Evolutionary conservation across 2,329 filamentous ascomycete genomes (phyloP).

Genomic region (Akanthomyces lecanii): DNA sequence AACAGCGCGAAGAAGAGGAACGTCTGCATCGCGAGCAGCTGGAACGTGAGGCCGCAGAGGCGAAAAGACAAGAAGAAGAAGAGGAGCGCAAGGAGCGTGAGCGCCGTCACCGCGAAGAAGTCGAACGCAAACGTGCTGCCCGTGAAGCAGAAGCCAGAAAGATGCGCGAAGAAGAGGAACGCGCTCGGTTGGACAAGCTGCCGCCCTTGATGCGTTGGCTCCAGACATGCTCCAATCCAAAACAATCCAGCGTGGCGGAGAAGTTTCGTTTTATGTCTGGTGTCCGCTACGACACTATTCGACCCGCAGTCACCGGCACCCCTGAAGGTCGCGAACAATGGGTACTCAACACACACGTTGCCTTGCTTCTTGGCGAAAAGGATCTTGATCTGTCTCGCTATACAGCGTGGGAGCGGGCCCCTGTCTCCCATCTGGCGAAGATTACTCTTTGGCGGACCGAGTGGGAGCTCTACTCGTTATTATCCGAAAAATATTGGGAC

Average conservation of each 20-base stretch:
- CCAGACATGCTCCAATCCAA: constrained; percentile 48
- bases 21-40: constrained; percentile 36
- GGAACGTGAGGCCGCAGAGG: constrained; percentile 46
- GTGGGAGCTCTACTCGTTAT: constrained; percentile 52
- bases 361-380: constrained; percentile 60
- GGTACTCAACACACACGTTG: constrained; percentile 61
- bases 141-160: constrained; percentile 49
- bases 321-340: constrained; percentile 60
- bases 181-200: constrained; percentile 50
- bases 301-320: constrained; percentile 47
- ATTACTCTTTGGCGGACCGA: constrained; percentile 56
- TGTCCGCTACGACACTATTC: constrained; percentile 61
- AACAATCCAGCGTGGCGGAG: constrained; percentile 45
- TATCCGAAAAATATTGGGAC: constrained; percentile 45
- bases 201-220: constrained; percentile 61
- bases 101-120: constrained; percentile 41
- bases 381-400: constrained; percentile 58
- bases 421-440: constrained; percentile 53
- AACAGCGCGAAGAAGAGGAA: constrained; percentile 34
- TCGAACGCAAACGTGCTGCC: constrained; percentile 46
- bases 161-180: constrained; percentile 51
- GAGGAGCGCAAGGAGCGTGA: constrained; percentile 49
- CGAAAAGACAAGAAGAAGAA: constrained; percentile 47
- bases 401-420: constrained; percentile 54
- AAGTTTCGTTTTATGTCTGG: constrained; percentile 56